Base-by-base conservation (phyloP, 2,329 filamentous ascomycete genomes). In the Claviceps spartinae region DNA sequence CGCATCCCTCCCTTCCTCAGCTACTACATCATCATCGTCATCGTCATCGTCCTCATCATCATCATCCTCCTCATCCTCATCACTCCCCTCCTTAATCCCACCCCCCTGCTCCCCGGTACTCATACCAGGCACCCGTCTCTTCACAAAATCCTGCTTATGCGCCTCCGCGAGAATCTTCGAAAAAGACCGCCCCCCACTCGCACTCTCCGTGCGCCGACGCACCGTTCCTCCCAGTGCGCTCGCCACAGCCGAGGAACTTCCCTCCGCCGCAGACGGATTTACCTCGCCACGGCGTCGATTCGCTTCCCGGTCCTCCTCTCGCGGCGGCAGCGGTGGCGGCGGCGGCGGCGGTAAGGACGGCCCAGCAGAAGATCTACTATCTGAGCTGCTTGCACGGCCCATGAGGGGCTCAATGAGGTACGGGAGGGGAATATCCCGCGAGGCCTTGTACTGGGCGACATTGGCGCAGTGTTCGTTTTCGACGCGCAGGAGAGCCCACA, bases 391-490 rank as follows among this genome's bases (percentile, higher is more conserved):
- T 11, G 62, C 61, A 37, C 65, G 70, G 52, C 72, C 68, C 54
- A 71, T 65, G 11, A 75, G 67, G 0, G 70, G 67, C 52, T 78
- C 73, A 47, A 82, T 69, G 48, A 80, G 75, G 64, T 96, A 97
- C 0, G 91, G 91, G 0, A 97, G 74, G 0, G 88, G 88, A 0
- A 95, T 79, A 61, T 96, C 90, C 52, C 91, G 79, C 2, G 84
- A 88, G 4, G 93, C 93, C 57, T 94, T 89, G 75, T 94, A 94
- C 58, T 88, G 82, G 18, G 82, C 79, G 2, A 98, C 91, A 60
- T 96, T 95, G 52, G 85, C 83, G 68, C 89, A 95, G 69, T 98
- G 93, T 62, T 98, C 93, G 66, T 98, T 98, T 67, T 98, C 93
- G 26, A 98, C 90, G 42, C 93, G 87, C 65, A 98, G 86, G 4